Percentiles rank a stretch among this genome's conserved stretches.
Evolutionary conservation across 192 early-diverging fungal species (phyloP).

Genomic region (Jimgerdemannia flammicorona): DNA sequence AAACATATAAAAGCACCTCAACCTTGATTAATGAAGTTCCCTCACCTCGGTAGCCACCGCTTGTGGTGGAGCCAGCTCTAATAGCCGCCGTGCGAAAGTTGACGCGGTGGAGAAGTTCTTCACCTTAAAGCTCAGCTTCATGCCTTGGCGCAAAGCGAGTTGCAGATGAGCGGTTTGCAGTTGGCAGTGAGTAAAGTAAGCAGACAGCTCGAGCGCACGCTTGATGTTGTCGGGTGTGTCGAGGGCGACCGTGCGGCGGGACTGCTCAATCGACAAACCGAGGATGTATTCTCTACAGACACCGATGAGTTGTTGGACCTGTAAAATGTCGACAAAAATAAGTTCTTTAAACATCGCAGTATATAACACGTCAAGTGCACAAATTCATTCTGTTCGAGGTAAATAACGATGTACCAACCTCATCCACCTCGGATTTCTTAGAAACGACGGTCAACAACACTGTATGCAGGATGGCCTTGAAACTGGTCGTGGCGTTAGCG

Average conservation of each 20-base stretch:
- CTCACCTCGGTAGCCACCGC: constrained; percentile 71
- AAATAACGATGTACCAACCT: constrained; percentile 40
- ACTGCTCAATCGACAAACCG: constrained; percentile 81
- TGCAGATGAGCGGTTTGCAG: constrained; percentile 88
- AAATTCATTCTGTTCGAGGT: too few relatives aligned
- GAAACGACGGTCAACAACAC: constrained; percentile 73
- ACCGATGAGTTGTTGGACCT: constrained; percentile 65
- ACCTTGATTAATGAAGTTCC: neutral
- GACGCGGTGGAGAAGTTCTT: constrained; percentile 83
- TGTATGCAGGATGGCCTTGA: constrained; percentile 74
- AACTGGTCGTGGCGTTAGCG: constrained; percentile 68
- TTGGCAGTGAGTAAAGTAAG: constrained; percentile 94
- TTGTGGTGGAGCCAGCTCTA: constrained; percentile 84
- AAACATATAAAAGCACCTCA: too few relatives aligned
- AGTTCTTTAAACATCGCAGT: neutral
- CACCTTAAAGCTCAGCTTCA: constrained; percentile 76
- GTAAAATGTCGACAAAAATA: neutral
- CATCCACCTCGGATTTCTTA: constrained; percentile 62
- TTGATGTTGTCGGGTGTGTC: constrained; percentile 60
- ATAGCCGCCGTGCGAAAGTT: constrained; percentile 84
- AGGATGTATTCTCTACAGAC: constrained; percentile 91
- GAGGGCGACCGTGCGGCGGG: constrained; percentile 58
- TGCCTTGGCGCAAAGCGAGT: constrained; percentile 83
- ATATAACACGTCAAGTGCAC: too few relatives aligned
- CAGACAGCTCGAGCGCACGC: constrained; percentile 83